Evolutionary conservation across 2,329 filamentous ascomycete genomes (phyloP).

Genomic region (Colletotrichum acutatum): DNA sequence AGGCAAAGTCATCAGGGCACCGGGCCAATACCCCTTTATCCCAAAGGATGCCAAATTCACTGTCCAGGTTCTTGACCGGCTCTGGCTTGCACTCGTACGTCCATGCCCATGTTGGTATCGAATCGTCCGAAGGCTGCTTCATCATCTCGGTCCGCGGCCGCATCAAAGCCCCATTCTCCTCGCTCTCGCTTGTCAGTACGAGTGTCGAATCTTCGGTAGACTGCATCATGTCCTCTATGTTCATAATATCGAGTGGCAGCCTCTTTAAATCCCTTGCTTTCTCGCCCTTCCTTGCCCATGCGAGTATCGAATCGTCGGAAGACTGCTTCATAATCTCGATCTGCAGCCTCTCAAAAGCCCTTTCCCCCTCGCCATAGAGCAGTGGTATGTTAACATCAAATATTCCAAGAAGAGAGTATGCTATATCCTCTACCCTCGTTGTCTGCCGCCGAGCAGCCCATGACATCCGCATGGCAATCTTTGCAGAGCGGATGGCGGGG

Average conservation of each 20-base stretch:
- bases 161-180: slow-evolving; percentile 39
- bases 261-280: slow-evolving; percentile 38
- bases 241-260: slow-evolving; percentile 41
- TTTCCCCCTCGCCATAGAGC: slow-evolving; percentile 42
- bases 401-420: slow-evolving; percentile 44
- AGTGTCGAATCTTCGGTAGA: slow-evolving; percentile 35
- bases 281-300: slow-evolving; percentile 39
- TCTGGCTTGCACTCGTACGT: too few species aligned
- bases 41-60: too few species aligned
- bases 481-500: not conserved
- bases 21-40: too few species aligned
- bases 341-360: slow-evolving; percentile 41
- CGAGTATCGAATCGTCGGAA: slow-evolving; percentile 36
- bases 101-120: slow-evolving; percentile 36
- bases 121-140: slow-evolving; percentile 23
- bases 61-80: too few species aligned
- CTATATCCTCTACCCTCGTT: slow-evolving; percentile 38
- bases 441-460: not conserved
- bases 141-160: slow-evolving; percentile 42
- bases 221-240: too few species aligned
- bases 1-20: too few species aligned
- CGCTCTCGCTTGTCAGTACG: slow-evolving; percentile 38
- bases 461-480: not conserved
- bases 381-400: slow-evolving; percentile 44
- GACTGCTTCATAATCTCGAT: slow-evolving; percentile 38